A percentile compares a stretch with the other conserved stretches of the same genome.
Conservation (phyloP, 2,329 filamentous ascomycete genomes). For the Beauveria sp. region DNA sequence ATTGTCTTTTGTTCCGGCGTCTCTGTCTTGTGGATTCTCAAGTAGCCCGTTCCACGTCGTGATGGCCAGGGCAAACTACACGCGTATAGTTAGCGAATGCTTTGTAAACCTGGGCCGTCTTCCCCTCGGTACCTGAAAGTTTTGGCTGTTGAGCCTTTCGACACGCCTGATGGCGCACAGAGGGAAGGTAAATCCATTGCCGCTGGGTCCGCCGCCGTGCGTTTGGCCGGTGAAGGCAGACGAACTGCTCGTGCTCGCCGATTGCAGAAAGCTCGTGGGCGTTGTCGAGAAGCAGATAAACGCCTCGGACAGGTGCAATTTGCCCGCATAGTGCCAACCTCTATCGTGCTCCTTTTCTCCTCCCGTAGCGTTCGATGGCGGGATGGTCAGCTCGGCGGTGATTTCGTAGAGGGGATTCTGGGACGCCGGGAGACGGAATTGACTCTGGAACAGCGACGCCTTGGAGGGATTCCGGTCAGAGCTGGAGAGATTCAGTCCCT, state of each 20-base stretch:
- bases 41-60: slow-evolving; percentile 85
- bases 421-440: slow-evolving; percentile 88
- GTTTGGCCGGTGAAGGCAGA: slow-evolving; percentile 87
- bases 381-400: slow-evolving; percentile 87
- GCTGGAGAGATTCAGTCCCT: slow-evolving; percentile 64
- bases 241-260: slow-evolving; percentile 71
- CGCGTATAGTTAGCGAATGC: background rate
- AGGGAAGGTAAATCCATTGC: slow-evolving; percentile 92
- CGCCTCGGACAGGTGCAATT: slow-evolving; percentile 86
- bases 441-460: slow-evolving; percentile 84
- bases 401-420: slow-evolving; percentile 96
- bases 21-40: slow-evolving; percentile 45
- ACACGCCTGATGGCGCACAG: slow-evolving; percentile 87
- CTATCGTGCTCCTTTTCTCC: slow-evolving; percentile 64
- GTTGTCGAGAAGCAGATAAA: slow-evolving; percentile 97
- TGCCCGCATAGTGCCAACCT: slow-evolving; percentile 85
- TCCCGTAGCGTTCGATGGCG: slow-evolving; percentile 60
- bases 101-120: background rate
- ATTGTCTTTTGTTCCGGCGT: slow-evolving; percentile 30
- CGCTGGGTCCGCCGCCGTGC: slow-evolving; percentile 83
- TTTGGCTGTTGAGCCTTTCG: slow-evolving; percentile 87
- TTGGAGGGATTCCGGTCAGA: slow-evolving; percentile 82
- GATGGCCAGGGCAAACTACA: slow-evolving; percentile 79
- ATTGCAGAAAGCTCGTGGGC: slow-evolving; percentile 75
- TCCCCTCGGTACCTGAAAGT: slow-evolving; percentile 52